Conservation (phyloP, 306 rosid species). For the Spatholobus suberectus region DNA sequence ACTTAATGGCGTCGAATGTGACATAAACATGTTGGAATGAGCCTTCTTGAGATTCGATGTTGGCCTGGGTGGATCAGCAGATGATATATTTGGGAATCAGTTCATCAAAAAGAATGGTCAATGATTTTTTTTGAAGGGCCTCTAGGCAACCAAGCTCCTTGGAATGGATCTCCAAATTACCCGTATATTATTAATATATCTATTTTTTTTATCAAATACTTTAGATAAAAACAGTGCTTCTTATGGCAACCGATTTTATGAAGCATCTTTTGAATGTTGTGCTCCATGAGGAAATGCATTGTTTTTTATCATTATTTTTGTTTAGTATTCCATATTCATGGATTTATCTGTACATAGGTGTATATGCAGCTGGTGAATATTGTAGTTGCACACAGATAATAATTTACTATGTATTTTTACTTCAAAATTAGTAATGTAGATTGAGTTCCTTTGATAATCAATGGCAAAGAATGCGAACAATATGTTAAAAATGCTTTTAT, state of each 20-base stretch:
- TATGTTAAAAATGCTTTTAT: background rate
- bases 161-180: background rate
- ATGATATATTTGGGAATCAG: background rate
- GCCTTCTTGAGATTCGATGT: constrained; percentile 25
- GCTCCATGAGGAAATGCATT: background rate
- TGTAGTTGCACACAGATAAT: constrained; percentile 12
- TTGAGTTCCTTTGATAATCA: background rate
- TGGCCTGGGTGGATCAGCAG: constrained; percentile 12
- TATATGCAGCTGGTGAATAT: constrained; percentile 7
- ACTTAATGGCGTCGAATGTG: background rate
- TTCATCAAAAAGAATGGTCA: constrained; percentile 19
- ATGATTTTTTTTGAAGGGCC: background rate
- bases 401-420: background rate
- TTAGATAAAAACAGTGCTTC: background rate
- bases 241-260: background rate
- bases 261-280: background rate
- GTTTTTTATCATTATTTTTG: background rate
- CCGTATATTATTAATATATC: background rate
- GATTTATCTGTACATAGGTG: background rate
- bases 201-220: constrained; percentile 3
- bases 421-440: background rate
- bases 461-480: background rate
- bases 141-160: background rate
- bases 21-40: constrained; percentile 12
- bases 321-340: background rate